Evolutionary conservation across 345 rosid genomes (phyloP).

Genomic region (Dimocarpus longan): DNA sequence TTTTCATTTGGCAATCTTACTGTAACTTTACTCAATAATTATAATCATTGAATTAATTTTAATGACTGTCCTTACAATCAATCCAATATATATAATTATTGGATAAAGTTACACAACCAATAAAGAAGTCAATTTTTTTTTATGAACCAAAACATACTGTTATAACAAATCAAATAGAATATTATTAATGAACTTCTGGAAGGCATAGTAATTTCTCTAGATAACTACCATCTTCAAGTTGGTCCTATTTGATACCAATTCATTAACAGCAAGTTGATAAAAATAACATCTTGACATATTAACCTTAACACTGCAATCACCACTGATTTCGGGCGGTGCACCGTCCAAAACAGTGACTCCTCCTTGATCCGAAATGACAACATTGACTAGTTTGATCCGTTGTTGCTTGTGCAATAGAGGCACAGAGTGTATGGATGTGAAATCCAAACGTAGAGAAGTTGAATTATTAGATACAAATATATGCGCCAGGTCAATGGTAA

Average conservation of each 20-base stretch:
- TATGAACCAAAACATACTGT: no score
- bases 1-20: no score
- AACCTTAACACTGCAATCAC: background rate
- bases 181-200: background rate
- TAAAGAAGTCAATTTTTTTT: no score
- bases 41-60: no score
- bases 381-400: background rate
- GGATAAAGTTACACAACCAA: no score
- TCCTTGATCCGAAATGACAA: background rate
- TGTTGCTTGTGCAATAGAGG: background rate
- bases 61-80: no score
- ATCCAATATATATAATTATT: no score
- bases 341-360: background rate
- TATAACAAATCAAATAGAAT: no score
- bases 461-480: background rate
- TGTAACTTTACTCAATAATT: no score
- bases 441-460: background rate
- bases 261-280: no score
- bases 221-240: background rate
- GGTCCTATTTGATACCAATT: background rate
- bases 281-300: background rate
- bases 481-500: background rate
- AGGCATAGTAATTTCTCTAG: background rate
- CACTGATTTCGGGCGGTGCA: background rate
- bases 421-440: background rate